phyloP scores from a whole-genome alignment of 768 basidiomycete genomes.

The Fistulinella prunicolor region DNA sequence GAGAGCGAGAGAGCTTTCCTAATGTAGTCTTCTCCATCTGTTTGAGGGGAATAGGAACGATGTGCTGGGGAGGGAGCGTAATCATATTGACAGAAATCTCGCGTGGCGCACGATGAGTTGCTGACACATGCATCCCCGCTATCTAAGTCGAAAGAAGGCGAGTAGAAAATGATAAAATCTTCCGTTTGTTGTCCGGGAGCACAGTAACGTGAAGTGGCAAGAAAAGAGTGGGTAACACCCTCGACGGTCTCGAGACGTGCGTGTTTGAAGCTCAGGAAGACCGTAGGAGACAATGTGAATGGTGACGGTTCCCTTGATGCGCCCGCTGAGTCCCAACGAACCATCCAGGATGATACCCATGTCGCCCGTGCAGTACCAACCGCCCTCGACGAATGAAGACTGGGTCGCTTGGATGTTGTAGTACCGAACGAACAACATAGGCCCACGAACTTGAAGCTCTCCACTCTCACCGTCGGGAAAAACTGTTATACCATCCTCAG shows the following conservation, averaged over 20 bases:
- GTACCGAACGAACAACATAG: slow-evolving; percentile 26
- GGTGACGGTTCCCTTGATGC: slow-evolving; percentile 14
- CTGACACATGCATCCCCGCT: slow-evolving; percentile 16
- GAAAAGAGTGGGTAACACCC: neutral
- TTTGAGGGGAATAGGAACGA: slow-evolving; percentile 38
- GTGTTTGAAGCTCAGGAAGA: slow-evolving; percentile 5
- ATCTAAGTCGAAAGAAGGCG: slow-evolving; percentile 15
- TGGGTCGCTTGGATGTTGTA: slow-evolving; percentile 28
- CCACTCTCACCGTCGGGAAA: neutral
- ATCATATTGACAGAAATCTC: slow-evolving; percentile 29
- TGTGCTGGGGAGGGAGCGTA: slow-evolving; percentile 33
- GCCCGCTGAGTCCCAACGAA: neutral
- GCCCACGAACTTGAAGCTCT: neutral
- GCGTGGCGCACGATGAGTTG: slow-evolving; percentile 30
- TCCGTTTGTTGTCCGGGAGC: neutral
- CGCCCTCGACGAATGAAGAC: neutral
- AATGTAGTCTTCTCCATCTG: slow-evolving; percentile 41
- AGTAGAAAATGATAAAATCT: neutral
- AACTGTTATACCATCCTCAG: neutral
- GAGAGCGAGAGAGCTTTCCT: slow-evolving; percentile 39
- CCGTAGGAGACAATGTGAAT: neutral
- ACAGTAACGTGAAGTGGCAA: neutral
- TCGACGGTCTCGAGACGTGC: slow-evolving; percentile 33
- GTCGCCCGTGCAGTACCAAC: neutral
- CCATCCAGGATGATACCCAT: neutral